These are phyloP conservation scores for Nakazawaea sp. DNA, from an alignment of 805 yeast species.

Conservation along the genomic window DNA sequence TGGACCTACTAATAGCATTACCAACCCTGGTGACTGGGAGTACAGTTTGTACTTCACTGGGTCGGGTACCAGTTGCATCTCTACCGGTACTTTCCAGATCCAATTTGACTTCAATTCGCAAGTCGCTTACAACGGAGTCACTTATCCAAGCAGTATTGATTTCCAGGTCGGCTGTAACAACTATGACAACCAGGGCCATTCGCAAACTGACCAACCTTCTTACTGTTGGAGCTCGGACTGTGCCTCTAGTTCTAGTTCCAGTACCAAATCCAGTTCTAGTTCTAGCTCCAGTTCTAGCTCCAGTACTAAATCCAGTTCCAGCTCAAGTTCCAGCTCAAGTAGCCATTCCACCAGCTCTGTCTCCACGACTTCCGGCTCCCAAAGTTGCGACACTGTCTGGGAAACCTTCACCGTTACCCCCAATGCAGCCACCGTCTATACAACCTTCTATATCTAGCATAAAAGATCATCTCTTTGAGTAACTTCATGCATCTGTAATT, in stretches of 20 bases:
- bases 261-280: neutral
- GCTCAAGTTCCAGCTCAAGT: neutral
- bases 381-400: slow-evolving; percentile 2
- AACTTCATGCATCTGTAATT: too few species aligned
- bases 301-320: slow-evolving; percentile 21
- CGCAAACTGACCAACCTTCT: neutral
- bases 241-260: neutral
- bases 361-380: neutral
- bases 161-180: slow-evolving; percentile 2
- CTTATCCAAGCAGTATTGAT: neutral
- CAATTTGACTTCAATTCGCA: neutral
- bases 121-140: neutral
- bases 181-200: neutral
- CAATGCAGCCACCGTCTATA: slow-evolving; percentile 1
- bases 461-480: too few species aligned
- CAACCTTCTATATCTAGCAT: too few species aligned
- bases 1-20: neutral
- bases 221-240: slow-evolving; percentile 2
- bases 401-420: slow-evolving; percentile 2
- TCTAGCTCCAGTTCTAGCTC: slow-evolving; percentile 12
- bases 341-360: neutral
- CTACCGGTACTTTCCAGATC: slow-evolving; percentile 3
- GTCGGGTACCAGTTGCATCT: neutral
- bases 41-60: neutral
- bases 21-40: neutral